Base-by-base conservation (phyloP, 1,284 basidiomycete species). In the Cryptococcus floricola region DNA sequence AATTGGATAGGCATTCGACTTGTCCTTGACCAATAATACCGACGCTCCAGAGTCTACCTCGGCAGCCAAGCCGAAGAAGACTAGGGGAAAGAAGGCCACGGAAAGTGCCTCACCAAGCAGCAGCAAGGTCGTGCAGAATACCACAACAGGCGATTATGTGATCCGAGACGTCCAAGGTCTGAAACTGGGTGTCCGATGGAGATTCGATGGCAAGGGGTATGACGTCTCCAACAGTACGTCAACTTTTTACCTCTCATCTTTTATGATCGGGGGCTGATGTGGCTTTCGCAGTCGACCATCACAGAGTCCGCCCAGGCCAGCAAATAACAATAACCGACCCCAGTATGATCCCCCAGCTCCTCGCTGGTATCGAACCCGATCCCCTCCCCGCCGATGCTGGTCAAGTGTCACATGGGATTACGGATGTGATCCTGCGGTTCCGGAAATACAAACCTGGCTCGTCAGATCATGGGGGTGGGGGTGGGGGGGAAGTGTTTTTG, bases 181-280 rank as follows among this genome's bases (percentile, higher is more conserved):
- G 47, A 82, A 87, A 28, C 81, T 86, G 1, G 84, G 85, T 57
- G 85, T 93, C 19, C 85, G 89, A 23, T 86, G 83, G 66, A 81
- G 88, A 25, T 72, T 91, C 48, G 91, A 93, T 66, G 87, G 87
- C n/a, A 84, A 80, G 64, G 91, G 91, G 4, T 94, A 91, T 67
- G 89, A 93, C 65, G 82, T 94, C 43, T 82, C 87, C 18, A 88
- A 84, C 78, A 79, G 90, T 91, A 64, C 67, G 88, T 72, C n/a
- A 16, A 28, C 47, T 39, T 23, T n/a, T 41, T 48, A 39, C 23
- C 23, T 47, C 16, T 28, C 44, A 42, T 52, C 44, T 44, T 34
- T 19, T 50, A 53, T 18, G 27, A n/a, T 45, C 19, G 23, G n/a
- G n/a, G 39, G 23, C 37, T 28, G 10, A 39, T 31, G n/a, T 45